These are phyloP conservation scores for Penicillium atrosanguineum DNA, from an alignment of 495 filamentous ascomycete species.

Conservation along the genomic window DNA sequence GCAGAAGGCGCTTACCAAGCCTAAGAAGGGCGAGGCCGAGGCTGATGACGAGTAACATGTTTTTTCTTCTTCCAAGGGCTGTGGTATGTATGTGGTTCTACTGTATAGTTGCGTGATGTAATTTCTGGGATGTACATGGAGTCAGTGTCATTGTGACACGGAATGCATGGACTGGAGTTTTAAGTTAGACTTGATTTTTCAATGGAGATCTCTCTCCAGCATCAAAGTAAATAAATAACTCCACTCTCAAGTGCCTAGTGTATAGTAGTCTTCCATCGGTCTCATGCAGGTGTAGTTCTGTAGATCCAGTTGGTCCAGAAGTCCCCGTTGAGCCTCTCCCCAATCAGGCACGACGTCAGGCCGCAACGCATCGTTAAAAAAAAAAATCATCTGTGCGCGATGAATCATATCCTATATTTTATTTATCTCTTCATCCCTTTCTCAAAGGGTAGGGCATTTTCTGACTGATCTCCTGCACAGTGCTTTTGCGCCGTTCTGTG, in stretches of 20 bases:
- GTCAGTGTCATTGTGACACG: conserved; percentile 13
- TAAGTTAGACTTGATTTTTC: conserved; percentile 8
- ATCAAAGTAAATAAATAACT: conserved; percentile 2
- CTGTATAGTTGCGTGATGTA: conserved; percentile 11
- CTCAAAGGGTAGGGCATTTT: conserved; percentile 4
- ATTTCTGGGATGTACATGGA: conserved; percentile 17
- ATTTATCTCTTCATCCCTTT: conserved; percentile 2
- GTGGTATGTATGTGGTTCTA: conserved; percentile 13
- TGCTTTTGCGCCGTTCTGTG: conserved; percentile 24
- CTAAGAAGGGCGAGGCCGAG: conserved; percentile 46
- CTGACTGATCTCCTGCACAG: conserved; percentile 26
- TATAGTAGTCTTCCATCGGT: not conserved
- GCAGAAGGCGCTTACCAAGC: conserved; percentile 67
- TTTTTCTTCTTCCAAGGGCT: not conserved
- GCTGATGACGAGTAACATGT: conserved; percentile 32
- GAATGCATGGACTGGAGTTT: conserved; percentile 18
- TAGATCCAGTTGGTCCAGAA: not conserved
- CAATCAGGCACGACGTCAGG: conserved; percentile 34
- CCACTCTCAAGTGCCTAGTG: conserved; percentile 6
- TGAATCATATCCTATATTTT: conserved; percentile 25
- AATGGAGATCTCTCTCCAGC: conserved; percentile 1
- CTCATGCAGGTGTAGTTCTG: not conserved
- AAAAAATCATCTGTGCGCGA: conserved; percentile 24
- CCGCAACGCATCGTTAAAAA: conserved; percentile 26
- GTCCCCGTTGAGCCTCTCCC: conserved; percentile 10